Percentiles rank a stretch among this genome's conserved stretches.
Conservation (phyloP, 495 filamentous ascomycete species). For the Friedmanniomyces endolithicus region DNA sequence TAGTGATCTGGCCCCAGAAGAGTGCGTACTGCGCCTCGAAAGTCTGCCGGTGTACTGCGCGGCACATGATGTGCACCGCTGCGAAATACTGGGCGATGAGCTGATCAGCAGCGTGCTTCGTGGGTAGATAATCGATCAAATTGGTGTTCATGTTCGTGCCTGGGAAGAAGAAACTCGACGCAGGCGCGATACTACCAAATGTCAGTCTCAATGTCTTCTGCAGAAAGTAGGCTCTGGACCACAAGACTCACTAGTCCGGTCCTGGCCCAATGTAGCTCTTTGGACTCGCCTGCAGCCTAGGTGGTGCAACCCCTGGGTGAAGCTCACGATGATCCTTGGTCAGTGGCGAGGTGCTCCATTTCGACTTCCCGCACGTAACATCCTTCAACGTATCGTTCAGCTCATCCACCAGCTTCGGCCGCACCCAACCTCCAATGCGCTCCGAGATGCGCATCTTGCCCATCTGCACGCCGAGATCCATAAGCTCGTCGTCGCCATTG, state of each 20-base stretch:
- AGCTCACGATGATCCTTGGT: conserved; percentile 6
- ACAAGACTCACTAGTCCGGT: conserved; percentile 20
- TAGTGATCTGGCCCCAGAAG: conserved; percentile 49
- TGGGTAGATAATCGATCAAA: conserved; percentile 46
- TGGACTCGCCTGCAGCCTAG: conserved; percentile 11
- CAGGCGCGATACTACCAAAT: conserved; percentile 24
- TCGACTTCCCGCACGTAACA: conserved; percentile 9
- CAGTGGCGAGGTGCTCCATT: background rate
- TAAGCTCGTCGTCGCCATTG: conserved; percentile 45
- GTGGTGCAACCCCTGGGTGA: background rate
- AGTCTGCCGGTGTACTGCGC: conserved; percentile 50
- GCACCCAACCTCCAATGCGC: conserved; percentile 46
- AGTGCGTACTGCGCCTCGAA: conserved; percentile 48
- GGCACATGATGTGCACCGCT: conserved; percentile 53
- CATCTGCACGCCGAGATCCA: conserved; percentile 57
- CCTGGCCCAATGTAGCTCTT: conserved; percentile 27
- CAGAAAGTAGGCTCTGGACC: background rate
- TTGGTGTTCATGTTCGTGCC: conserved; percentile 35
- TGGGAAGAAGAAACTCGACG: conserved; percentile 58
- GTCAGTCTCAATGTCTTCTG: background rate
- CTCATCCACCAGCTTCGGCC: conserved; percentile 54
- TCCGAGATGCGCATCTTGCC: conserved; percentile 56
- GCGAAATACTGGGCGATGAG: conserved; percentile 53
- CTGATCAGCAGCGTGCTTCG: conserved; percentile 37
- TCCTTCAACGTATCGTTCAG: conserved; percentile 31